phyloP scores from a whole-genome alignment of 352 stramenopile genomes.

The Globisporangium abappressorium region DNA sequence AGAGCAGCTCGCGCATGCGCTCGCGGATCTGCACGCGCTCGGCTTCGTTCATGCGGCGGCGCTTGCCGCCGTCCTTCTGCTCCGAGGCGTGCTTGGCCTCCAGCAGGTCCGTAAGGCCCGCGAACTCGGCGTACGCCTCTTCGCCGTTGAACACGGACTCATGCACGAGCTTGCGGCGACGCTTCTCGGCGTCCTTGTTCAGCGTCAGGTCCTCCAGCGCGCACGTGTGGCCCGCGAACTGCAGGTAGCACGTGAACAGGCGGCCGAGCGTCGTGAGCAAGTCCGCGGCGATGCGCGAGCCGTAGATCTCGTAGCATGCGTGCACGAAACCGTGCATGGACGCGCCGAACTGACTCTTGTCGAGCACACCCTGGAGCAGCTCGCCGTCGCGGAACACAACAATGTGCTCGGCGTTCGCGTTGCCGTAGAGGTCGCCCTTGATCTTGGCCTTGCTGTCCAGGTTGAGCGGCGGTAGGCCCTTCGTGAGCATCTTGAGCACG shows the following conservation, averaged over 20 bases:
- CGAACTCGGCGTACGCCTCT: conserved; percentile 85
- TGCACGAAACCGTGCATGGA: conserved; percentile 98
- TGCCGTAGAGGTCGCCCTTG: conserved; percentile 93
- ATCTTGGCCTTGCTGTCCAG: conserved; percentile 97
- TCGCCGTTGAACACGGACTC: conserved; percentile 79
- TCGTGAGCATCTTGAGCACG: conserved; percentile 94
- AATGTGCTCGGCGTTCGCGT: conserved; percentile 93
- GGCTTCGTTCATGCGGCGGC: conserved; percentile 82
- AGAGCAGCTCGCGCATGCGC: conserved; percentile 74
- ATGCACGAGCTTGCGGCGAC: conserved; percentile 87
- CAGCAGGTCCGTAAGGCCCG: conserved; percentile 66
- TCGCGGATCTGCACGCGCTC: conserved; percentile 71
- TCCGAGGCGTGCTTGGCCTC: conserved; percentile 55
- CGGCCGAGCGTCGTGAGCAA: conserved; percentile 82
- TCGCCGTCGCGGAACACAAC: conserved; percentile 96
- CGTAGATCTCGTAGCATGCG: conserved; percentile 93
- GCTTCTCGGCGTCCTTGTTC: conserved; percentile 90
- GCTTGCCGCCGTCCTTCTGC: conserved; percentile 42
- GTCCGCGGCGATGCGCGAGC: conserved; percentile 76
- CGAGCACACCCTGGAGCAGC: conserved; percentile 95
- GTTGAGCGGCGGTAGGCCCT: conserved; percentile 88
- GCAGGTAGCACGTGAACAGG: conserved; percentile 97
- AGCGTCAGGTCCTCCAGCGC: conserved; percentile 98
- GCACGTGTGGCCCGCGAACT: conserved; percentile 98
- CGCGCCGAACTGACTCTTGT: conserved; percentile 99